A percentile compares a stretch with the other conserved stretches of the same genome.
Conservation (phyloP, 2,329 filamentous ascomycete genomes). For the Monosporascus sp. region DNA sequence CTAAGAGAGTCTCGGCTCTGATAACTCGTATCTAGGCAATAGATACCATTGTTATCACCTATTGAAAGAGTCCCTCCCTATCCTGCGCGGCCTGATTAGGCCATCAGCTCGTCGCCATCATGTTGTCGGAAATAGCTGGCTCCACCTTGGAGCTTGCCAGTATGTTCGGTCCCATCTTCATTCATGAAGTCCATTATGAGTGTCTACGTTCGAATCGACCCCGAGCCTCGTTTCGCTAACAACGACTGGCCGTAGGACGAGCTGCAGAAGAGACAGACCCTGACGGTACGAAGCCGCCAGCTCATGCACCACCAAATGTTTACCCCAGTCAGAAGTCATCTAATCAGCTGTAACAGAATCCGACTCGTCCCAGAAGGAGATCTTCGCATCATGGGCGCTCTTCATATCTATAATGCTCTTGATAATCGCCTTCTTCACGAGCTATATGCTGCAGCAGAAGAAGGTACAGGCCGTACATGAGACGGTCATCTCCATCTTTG, state of each 20-base stretch:
- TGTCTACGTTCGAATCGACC: neutral
- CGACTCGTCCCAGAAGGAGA: conserved; percentile 86
- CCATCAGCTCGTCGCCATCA: conserved; percentile 18
- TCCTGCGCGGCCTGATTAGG: neutral
- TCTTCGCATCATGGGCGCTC: conserved; percentile 92
- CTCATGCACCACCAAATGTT: conserved; percentile 6
- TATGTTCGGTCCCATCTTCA: conserved; percentile 19
- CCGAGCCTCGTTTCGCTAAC: conserved; percentile 12
- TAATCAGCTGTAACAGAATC: conserved; percentile 45
- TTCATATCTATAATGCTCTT: conserved; percentile 95
- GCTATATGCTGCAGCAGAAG: conserved; percentile 92
- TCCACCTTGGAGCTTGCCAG: conserved; percentile 33
- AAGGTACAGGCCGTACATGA: conserved; percentile 98
- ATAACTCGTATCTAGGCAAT: neutral
- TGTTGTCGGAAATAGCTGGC: conserved; percentile 31
- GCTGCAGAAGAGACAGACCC: conserved; percentile 41
- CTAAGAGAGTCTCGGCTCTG: no score
- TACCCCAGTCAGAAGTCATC: conserved; percentile 6
- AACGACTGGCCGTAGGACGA: conserved; percentile 28
- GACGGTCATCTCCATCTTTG: conserved; percentile 97
- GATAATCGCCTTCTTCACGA: conserved; percentile 91
- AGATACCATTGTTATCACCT: neutral
- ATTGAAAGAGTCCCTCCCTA: conserved; percentile 1
- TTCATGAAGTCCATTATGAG: neutral
- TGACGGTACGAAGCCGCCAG: conserved; percentile 32